Evolutionary conservation across 345 rosid genomes (phyloP).

Genomic region (Syzygium aqueum): DNA sequence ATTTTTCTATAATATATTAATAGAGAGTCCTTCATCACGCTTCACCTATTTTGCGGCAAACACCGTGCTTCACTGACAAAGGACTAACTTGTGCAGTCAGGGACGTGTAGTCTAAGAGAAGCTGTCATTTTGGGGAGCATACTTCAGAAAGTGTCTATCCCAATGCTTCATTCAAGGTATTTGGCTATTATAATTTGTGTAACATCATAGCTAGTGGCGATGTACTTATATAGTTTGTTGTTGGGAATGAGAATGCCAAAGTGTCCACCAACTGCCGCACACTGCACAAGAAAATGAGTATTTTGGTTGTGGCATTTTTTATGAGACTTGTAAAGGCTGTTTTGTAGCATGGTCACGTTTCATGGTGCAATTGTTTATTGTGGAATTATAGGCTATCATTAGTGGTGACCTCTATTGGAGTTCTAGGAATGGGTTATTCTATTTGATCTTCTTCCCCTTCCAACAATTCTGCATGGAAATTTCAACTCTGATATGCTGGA

Average conservation of each 20-base stretch:
- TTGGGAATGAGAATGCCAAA: background rate
- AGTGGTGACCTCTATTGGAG: background rate
- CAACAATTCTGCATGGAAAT: background rate
- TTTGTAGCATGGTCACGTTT: background rate
- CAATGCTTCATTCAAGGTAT: slow-evolving; percentile 90
- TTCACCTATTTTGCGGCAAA: background rate
- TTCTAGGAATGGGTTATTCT: background rate
- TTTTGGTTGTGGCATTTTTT: background rate
- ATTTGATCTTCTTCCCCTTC: background rate
- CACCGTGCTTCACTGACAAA: background rate
- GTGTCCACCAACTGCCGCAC: background rate
- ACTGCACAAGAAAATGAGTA: background rate
- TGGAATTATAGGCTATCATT: background rate
- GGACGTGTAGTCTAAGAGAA: slow-evolving; percentile 89
- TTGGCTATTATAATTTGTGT: background rate
- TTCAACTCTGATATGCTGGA: background rate
- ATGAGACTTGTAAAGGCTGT: background rate
- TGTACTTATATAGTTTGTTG: background rate
- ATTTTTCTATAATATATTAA: background rate
- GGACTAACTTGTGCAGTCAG: slow-evolving; percentile 48
- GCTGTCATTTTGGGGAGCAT: slow-evolving; percentile 90
- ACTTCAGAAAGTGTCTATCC: slow-evolving; percentile 74
- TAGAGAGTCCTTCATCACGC: background rate
- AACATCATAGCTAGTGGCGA: background rate
- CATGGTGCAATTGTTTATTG: background rate